Base-by-base conservation (phyloP, 2,329 filamentous ascomycete genomes). In the Catunica adiposa region DNA sequence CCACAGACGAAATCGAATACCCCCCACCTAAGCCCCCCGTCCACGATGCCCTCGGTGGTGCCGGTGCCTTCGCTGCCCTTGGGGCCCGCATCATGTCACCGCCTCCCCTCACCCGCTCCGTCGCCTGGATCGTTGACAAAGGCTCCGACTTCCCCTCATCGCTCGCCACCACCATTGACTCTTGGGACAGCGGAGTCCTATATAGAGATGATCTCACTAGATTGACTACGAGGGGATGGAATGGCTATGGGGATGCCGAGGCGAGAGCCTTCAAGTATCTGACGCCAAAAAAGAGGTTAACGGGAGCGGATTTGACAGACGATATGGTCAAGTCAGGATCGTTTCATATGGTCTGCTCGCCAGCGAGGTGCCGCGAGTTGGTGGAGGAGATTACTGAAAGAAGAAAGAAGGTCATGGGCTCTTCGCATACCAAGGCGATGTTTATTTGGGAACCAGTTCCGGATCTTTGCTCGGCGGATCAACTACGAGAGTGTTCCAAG, bases 381-480 rank as follows among this genome's bases (percentile, higher is more conserved):
- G 81, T 92, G 22, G 68, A 77, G 1, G 78, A 81, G n/a, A 85
- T 97, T 58, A 71, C 81, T 3, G 69, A 73, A 3, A 75, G 80
- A 29, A 71, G 78, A 7, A 75, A 73, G 62, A 68, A 68, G 7
- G 60, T 70, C 23, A 60, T 67, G 0, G 59, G 61, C 3, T 65
- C 68, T 48, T 59, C 63, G 9, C 73, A 72, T 61, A 63, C 71
- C 1, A 76, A 77, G 51, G 86, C 89, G 1, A 68, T 89, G 5
- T 87, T 96, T 66, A 79, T 97, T 54, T 98, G 90, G 90, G 92
- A 98, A 66, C 92, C 92, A 0, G 86, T 96, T 1, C 92, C 92
- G 1, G 88, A 96, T 67, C 75, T 87, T 1, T 96, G 89, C 66
- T 83, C 78, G 0, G 82, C 87, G 0, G 79, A 81, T 44, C 76